These are phyloP conservation scores for Eucalyptus melliodora DNA, from an alignment of 345 rosid species.

Conservation along the genomic window DNA sequence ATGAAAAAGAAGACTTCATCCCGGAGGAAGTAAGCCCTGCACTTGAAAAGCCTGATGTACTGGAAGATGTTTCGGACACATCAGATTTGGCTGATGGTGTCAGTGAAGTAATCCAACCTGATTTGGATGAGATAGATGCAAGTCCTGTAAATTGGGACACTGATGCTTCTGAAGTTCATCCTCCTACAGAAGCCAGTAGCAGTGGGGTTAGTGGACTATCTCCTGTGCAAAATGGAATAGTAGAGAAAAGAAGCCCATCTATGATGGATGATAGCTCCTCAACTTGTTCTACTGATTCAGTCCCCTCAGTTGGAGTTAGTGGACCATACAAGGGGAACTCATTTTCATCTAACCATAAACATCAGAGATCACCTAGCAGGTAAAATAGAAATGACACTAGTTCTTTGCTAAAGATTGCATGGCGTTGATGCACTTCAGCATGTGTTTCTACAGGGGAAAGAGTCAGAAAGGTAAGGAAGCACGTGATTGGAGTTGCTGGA, in stretches of 20 bases:
- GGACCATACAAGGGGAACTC: constrained; percentile 46
- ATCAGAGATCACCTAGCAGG: constrained; percentile 47
- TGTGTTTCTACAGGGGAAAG: constrained; percentile 30
- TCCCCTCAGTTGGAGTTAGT: constrained; percentile 49
- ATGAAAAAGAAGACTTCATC: constrained; percentile 30
- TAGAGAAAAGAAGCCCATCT: constrained; percentile 46
- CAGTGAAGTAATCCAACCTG: constrained; percentile 55
- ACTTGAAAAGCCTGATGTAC: constrained; percentile 50
- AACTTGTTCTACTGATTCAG: constrained; percentile 75
- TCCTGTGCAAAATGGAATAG: constrained; percentile 46
- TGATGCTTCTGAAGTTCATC: constrained; percentile 64
- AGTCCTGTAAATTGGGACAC: constrained; percentile 79
- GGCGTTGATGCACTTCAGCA: neutral
- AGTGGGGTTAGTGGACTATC: constrained; percentile 38
- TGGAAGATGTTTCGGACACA: constrained; percentile 66
- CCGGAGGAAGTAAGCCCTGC: constrained; percentile 27
- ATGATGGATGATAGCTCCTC: constrained; percentile 90
- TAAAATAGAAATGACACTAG: neutral
- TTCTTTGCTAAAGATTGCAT: neutral
- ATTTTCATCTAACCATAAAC: constrained; percentile 21
- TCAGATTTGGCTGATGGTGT: constrained; percentile 72
- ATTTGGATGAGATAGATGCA: constrained; percentile 75
- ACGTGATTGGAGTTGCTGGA: constrained; percentile 24
- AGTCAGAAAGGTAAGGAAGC: constrained; percentile 26
- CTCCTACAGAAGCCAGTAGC: constrained; percentile 42